Conservation (phyloP, 306 rosid species). For the Fragaria vesca region DNA sequence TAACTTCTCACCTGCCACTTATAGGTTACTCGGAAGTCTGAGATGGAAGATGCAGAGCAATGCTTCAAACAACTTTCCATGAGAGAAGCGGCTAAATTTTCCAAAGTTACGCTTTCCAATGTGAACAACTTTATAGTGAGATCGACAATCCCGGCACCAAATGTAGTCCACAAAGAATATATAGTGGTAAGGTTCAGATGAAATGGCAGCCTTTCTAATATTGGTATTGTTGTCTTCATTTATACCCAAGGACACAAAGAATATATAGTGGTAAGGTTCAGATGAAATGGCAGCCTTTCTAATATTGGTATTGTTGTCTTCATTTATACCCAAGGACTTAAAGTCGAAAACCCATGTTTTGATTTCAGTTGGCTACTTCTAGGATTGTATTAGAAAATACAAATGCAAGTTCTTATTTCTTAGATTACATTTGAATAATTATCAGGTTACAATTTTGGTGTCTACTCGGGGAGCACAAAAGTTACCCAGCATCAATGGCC, state of each 20-base stretch:
- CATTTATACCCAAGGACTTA: not conserved
- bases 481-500: conserved; percentile 80
- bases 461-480: conserved; percentile 81
- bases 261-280: conserved; percentile 74
- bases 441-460: conserved; percentile 76
- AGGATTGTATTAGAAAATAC: not conserved
- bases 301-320: not conserved
- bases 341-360: not conserved
- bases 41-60: conserved; percentile 73
- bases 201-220: conserved; percentile 1
- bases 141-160: conserved; percentile 58
- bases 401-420: not conserved
- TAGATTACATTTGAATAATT: not conserved
- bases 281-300: conserved; percentile 5
- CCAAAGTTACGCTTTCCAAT: conserved; percentile 78
- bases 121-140: conserved; percentile 72
- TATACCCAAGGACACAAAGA: conserved; percentile 47
- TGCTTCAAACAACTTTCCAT: conserved; percentile 86
- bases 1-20: conserved; percentile 22
- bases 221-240: not conserved
- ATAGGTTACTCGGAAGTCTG: conserved; percentile 69
- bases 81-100: conserved; percentile 87
- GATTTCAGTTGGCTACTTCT: not conserved
- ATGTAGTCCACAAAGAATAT: conserved; percentile 82
- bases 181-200: conserved; percentile 61